Conservation (phyloP, 2,329 filamentous ascomycete genomes). For the Botrytis tulipae region DNA sequence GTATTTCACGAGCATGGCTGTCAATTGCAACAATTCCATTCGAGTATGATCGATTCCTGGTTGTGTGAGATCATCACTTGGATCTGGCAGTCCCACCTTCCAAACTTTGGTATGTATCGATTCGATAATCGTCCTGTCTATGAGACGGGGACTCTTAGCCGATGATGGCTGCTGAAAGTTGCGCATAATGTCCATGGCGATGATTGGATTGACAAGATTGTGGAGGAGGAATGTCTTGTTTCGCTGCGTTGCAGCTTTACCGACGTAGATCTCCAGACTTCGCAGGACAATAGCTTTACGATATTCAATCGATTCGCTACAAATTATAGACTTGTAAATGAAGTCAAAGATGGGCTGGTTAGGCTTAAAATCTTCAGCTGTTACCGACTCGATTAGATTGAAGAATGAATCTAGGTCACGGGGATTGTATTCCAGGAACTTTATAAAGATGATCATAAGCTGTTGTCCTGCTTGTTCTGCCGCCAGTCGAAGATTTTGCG, state of each 20-base stretch:
- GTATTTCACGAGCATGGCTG: slow-evolving; percentile 92
- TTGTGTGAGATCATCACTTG: slow-evolving; percentile 77
- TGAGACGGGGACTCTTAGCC: slow-evolving; percentile 64
- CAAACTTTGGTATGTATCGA: slow-evolving; percentile 90
- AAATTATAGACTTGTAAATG: slow-evolving; percentile 82
- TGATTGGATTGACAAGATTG: slow-evolving; percentile 90
- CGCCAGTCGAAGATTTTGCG: slow-evolving; percentile 72
- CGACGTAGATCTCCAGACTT: slow-evolving; percentile 83
- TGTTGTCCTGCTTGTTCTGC: slow-evolving; percentile 89
- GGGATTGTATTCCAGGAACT: slow-evolving; percentile 71
- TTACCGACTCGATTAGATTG: slow-evolving; percentile 78
- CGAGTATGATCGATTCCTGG: slow-evolving; percentile 91
- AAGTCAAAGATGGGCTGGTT: slow-evolving; percentile 75
- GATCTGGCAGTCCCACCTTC: slow-evolving; percentile 82
- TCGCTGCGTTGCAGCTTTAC: slow-evolving; percentile 76
- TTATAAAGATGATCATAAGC: slow-evolving; percentile 79
- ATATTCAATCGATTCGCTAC: slow-evolving; percentile 79
- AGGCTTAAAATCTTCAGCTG: slow-evolving; percentile 75
- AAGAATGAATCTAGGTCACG: slow-evolving; percentile 83
- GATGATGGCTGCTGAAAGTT: slow-evolving; percentile 62
- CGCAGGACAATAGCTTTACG: slow-evolving; percentile 79
- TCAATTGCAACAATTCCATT: slow-evolving; percentile 93
- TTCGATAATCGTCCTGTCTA: slow-evolving; percentile 85
- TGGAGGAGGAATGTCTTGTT: slow-evolving; percentile 91
- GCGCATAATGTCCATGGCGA: slow-evolving; percentile 87